These are phyloP conservation scores for Lanmaoa rubissima DNA, from an alignment of 768 basidiomycete genomes.

Conservation along the genomic window DNA sequence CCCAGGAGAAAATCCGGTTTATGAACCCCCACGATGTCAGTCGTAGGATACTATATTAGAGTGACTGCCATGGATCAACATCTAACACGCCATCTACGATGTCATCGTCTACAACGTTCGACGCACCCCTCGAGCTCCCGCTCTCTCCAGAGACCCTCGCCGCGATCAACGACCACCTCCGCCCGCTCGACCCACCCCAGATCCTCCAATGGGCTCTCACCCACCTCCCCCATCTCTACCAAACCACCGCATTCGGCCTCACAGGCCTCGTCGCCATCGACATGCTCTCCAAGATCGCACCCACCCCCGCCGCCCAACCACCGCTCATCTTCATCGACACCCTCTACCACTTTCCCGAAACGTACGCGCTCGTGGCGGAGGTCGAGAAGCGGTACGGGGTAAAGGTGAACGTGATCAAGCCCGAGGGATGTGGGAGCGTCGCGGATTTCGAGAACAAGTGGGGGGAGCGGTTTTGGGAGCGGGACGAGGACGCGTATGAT, in stretches of 20 bases:
- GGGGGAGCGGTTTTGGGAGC: slow-evolving; percentile 85
- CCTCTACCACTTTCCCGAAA: slow-evolving; percentile 93
- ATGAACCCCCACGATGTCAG: no score
- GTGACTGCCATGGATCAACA: neutral
- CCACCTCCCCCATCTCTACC: slow-evolving; percentile 76
- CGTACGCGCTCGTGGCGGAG: slow-evolving; percentile 83
- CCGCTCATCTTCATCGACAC: slow-evolving; percentile 97
- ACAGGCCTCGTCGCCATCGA: slow-evolving; percentile 93
- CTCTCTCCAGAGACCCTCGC: slow-evolving; percentile 56
- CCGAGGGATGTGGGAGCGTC: slow-evolving; percentile 63
- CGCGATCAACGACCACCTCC: slow-evolving; percentile 73
- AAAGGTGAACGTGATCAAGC: slow-evolving; percentile 74
- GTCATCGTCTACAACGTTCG: slow-evolving; percentile 2
- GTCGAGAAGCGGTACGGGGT: slow-evolving; percentile 74
- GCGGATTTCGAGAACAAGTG: slow-evolving; percentile 77
- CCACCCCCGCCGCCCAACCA: slow-evolving; percentile 44
- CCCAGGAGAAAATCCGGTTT: no score
- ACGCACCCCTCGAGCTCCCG: slow-evolving; percentile 53
- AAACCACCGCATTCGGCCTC: slow-evolving; percentile 96
- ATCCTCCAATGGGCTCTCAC: slow-evolving; percentile 85
- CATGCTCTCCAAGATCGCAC: slow-evolving; percentile 85
- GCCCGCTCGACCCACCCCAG: slow-evolving; percentile 70
- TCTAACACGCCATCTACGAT: neutral
- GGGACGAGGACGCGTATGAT: slow-evolving; percentile 84
- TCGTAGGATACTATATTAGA: neutral